phyloP scores from a whole-genome alignment of 2,329 filamentous ascomycete species.

The Chaetoscypha palmicola region DNA sequence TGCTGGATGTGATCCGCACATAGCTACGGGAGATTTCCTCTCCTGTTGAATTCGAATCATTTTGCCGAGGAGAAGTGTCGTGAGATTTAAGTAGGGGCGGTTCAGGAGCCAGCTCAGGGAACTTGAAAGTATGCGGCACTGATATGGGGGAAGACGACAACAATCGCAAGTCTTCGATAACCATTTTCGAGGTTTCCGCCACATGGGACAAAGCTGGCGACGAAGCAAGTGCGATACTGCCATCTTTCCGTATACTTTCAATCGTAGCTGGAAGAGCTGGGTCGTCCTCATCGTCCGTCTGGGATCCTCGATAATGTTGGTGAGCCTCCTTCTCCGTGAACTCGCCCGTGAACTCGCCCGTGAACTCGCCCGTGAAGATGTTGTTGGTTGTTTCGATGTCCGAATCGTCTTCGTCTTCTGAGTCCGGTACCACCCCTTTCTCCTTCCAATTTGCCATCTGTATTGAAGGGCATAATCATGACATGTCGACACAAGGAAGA shows the following conservation, averaged over 20 bases:
- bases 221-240: no score
- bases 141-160: not conserved
- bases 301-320: not conserved
- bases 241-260: no score
- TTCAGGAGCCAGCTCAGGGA: not conserved
- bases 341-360: not conserved
- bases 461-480: conserved; percentile 19
- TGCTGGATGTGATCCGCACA: conserved; percentile 32
- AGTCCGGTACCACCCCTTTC: conserved; percentile 31
- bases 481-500: no score
- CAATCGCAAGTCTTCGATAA: not conserved
- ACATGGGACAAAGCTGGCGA: no score
- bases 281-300: not conserved
- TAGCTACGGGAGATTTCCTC: conserved; percentile 36
- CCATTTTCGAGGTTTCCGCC: not conserved
- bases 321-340: not conserved
- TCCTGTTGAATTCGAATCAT: conserved; percentile 2
- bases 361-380: not conserved
- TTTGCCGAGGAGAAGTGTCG: not conserved
- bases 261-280: not conserved
- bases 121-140: not conserved
- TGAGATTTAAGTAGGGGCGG: not conserved
- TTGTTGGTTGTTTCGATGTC: conserved; percentile 8
- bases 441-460: conserved; percentile 32
- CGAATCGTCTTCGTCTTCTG: conserved; percentile 30